Conservation (phyloP, 768 basidiomycete species). For the Lepiota subincarnata region DNA sequence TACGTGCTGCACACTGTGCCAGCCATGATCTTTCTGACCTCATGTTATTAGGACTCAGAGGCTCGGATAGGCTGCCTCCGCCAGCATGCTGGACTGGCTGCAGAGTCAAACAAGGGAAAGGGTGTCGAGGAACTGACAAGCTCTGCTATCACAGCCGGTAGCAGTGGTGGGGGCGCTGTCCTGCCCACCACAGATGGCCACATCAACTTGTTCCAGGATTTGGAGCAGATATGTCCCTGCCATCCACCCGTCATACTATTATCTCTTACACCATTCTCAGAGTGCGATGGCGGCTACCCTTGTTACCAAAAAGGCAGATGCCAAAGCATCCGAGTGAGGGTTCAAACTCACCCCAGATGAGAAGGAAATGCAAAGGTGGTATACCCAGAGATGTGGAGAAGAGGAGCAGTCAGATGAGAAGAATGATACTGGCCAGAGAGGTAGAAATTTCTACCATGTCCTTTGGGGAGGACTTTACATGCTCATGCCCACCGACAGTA, state of each 20-base stretch:
- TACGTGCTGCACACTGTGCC: constrained; percentile 29
- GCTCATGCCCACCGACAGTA: constrained; percentile 32
- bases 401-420: constrained; percentile 25
- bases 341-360: constrained; percentile 67
- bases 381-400: constrained; percentile 33
- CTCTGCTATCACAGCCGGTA: constrained; percentile 24
- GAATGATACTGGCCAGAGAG: constrained; percentile 33
- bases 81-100: constrained; percentile 48
- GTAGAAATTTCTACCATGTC: constrained; percentile 26
- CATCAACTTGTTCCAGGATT: constrained; percentile 80
- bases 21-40: constrained; percentile 13
- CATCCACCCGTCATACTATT: background rate
- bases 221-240: constrained; percentile 55
- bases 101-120: constrained; percentile 28
- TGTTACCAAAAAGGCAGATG: constrained; percentile 43
- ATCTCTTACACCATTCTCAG: constrained; percentile 20
- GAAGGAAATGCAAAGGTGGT: constrained; percentile 84
- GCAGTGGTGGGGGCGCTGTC: constrained; percentile 28
- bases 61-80: constrained; percentile 66
- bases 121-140: constrained; percentile 21
- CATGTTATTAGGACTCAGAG: constrained; percentile 62
- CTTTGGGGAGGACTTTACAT: background rate
- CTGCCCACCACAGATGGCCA: constrained; percentile 56
- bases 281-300: constrained; percentile 39
- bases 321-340: constrained; percentile 62